These are phyloP conservation scores for Candida namnaoensis DNA, from an alignment of 805 yeast genomes.

Conservation along the genomic window DNA sequence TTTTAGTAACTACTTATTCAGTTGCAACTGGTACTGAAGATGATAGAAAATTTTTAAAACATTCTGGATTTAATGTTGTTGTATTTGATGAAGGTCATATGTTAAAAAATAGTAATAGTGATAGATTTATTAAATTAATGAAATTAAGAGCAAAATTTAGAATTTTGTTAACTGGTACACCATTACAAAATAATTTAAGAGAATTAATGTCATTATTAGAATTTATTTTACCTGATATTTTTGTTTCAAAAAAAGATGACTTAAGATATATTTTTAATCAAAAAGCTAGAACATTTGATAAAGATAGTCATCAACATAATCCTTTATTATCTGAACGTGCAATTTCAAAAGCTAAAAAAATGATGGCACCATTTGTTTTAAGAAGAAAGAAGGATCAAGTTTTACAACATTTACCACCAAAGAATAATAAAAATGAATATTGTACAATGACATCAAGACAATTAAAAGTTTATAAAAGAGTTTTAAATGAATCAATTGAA, in stretches of 20 bases:
- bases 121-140: conserved; percentile 84
- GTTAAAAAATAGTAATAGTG: conserved; percentile 83
- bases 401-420: conserved; percentile 77
- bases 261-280: conserved; percentile 79
- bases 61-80: conserved; percentile 72
- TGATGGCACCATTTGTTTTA: conserved; percentile 97
- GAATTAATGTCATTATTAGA: conserved; percentile 87
- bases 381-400: conserved; percentile 92
- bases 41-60: conserved; percentile 72
- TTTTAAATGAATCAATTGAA: conserved; percentile 31
- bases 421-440: conserved; percentile 50
- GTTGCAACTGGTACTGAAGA: conserved; percentile 80
- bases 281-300: conserved; percentile 61
- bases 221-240: conserved; percentile 80
- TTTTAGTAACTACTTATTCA: conserved; percentile 88
- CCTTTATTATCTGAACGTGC: conserved; percentile 89
- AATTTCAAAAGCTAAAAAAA: conserved; percentile 84
- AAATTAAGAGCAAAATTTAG: conserved; percentile 77
- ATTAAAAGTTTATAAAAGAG: conserved; percentile 47
- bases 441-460: conserved; percentile 59
- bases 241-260: conserved; percentile 76
- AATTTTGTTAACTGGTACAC: conserved; percentile 89
- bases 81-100: conserved; percentile 98
- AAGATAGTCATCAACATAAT: conserved; percentile 43
- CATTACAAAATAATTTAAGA: conserved; percentile 84